Evolutionary conservation across 2,329 filamentous ascomycete species (phyloP), one percentile per base, ranked within the genome.

Genomic region (Macrophomina phaseolina): DNA sequence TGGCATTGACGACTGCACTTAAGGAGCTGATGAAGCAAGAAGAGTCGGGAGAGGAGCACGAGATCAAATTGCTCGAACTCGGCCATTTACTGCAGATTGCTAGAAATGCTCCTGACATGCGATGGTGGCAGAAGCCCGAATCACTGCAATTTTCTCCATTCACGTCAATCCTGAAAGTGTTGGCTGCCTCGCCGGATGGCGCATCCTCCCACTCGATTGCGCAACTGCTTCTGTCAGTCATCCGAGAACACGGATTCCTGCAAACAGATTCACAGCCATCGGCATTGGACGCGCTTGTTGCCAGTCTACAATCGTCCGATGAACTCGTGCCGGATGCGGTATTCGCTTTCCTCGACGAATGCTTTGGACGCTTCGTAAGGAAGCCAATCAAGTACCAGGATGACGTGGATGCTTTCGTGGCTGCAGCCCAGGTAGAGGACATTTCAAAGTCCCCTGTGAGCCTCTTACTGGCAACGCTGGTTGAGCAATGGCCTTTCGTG

Each of bases 311-410:
- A 30, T 12, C 16, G 1, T 36, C 40, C 1, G 34, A 79, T 85
- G 77, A 79, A 16, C 70, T 84, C 5, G 77, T 73, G 40, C 73
- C 72, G 2, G 73, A 80, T 14, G 71, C 74, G 0, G 74, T 93
- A 0, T 91, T 91, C 80, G 77, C 82, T 0, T 96, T 95, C 73
- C 77, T 97, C 32, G 94, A 97, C 73, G 93, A 96, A 69, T 96
- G 92, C 76, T 83, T 92, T 63, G 88, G 87, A 36, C 87, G 94
- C 30, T 91, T 92, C 71, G 89, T 89, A 16, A 89, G 86, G 66
- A 90, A 90, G 30, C 91, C 93, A 0, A 90, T 96, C 73, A 96
- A 93, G 74, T 94, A 97, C 73, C 87, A 95, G 34, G 91, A 95
- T 68, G 82, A 88, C 73, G 78, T 92, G 32, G 84, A 89, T 64